These are phyloP conservation scores for Aegilops tauschii DNA, from an alignment of 176 grass and related monocot genomes.

Conservation along the genomic window DNA sequence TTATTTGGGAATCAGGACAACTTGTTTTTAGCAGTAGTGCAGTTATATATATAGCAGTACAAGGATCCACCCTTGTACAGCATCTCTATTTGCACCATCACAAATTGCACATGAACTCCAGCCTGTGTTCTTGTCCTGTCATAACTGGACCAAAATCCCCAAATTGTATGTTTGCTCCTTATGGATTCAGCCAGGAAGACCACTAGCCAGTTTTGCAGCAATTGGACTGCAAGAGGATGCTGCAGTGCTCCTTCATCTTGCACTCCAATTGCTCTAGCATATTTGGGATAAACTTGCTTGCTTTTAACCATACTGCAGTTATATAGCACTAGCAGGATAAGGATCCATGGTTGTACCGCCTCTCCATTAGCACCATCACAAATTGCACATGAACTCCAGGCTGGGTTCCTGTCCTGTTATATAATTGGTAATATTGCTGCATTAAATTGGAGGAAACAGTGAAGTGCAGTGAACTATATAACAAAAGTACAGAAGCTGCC, in stretches of 20 bases:
- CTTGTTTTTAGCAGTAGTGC: not conserved
- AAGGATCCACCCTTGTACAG: not conserved
- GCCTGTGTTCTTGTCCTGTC: slow-evolving; percentile 3
- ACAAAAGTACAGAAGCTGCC: slow-evolving; percentile 10
- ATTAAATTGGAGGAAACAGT: slow-evolving; percentile 26
- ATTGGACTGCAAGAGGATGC: not conserved
- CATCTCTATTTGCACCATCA: slow-evolving; percentile 9
- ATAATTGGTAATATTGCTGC: slow-evolving; percentile 2
- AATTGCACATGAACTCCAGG: slow-evolving; percentile 15
- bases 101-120: slow-evolving; percentile 15
- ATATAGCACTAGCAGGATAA: not conserved
- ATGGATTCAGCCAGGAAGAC: not conserved
- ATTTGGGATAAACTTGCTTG: not conserved
- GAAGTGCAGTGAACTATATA: not conserved
- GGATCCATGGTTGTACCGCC: not conserved
- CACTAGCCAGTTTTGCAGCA: not conserved
- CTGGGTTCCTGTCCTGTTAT: slow-evolving; percentile 14
- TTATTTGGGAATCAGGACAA: not conserved
- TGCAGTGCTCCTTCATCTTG: slow-evolving; percentile 15
- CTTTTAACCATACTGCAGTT: not conserved
- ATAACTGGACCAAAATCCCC: not conserved
- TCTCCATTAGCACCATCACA: slow-evolving; percentile 10
- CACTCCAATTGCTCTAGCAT: slow-evolving; percentile 1
- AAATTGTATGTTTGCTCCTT: not conserved
- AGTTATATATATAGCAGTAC: not conserved